Conservation (phyloP, 139 green algal species). For the Klebsormidium nitens region DNA sequence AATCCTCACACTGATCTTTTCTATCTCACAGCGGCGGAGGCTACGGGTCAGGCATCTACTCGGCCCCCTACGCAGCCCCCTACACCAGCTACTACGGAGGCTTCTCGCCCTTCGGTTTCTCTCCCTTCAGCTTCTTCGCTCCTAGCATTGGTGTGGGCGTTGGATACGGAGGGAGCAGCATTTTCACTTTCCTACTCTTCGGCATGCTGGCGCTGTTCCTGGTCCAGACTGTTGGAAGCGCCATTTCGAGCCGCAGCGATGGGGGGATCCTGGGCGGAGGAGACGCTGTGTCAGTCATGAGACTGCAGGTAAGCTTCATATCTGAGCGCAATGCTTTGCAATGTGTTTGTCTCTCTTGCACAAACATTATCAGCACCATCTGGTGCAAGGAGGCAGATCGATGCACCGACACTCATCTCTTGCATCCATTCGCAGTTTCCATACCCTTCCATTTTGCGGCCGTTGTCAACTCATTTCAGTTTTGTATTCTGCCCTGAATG, state of each 20-base stretch:
- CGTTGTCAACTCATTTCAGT: too few relatives aligned
- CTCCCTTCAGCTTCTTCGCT: constrained; percentile 20
- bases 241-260: neutral
- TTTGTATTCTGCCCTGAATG: too few relatives aligned
- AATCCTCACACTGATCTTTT: too few relatives aligned
- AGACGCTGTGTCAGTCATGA: constrained; percentile 4
- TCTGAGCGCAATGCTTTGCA: neutral
- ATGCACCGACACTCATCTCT: too few relatives aligned
- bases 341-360: too few relatives aligned
- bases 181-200: constrained; percentile 23
- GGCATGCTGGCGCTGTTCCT: constrained; percentile 17
- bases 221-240: constrained; percentile 1
- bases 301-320: constrained; percentile 2
- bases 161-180: neutral
- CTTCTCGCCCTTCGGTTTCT: neutral
- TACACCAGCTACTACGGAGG: neutral
- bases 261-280: constrained; percentile 2
- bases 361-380: too few relatives aligned
- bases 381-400: too few relatives aligned
- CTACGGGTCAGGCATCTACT: neutral
- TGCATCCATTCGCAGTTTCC: too few relatives aligned
- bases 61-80: constrained; percentile 4
- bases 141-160: constrained; percentile 26
- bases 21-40: too few relatives aligned
- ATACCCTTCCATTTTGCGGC: too few relatives aligned